These are phyloP conservation scores for Hypoxylon sp. DNA, from an alignment of 2,329 filamentous ascomycete species.

Conservation along the genomic window DNA sequence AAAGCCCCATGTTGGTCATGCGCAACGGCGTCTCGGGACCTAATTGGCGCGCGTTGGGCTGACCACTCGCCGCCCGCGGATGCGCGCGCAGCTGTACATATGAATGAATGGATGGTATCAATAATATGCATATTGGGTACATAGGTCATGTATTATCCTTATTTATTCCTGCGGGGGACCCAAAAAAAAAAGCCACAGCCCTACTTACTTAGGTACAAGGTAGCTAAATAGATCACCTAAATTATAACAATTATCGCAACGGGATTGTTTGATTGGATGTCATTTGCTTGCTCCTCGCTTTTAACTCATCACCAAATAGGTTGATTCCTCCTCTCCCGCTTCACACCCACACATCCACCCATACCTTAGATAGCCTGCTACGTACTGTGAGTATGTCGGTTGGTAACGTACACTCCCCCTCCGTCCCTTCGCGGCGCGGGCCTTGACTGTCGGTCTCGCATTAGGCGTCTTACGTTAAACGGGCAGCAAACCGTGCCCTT, in stretches of 20 bases:
- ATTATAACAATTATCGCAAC: conserved; percentile 7
- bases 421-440: conserved; percentile 28
- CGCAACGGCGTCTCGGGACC: conserved; percentile 26
- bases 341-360: neutral
- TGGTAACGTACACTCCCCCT: no score
- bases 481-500: conserved; percentile 38
- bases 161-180: conserved; percentile 30
- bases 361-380: neutral
- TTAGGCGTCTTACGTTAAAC: conserved; percentile 45
- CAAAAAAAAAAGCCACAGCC: conserved; percentile 15
- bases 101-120: neutral
- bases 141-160: conserved; percentile 2
- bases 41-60: conserved; percentile 41
- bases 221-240: neutral
- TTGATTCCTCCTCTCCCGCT: neutral
- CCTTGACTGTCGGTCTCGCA: conserved; percentile 31
- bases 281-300: conserved; percentile 1
- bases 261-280: conserved; percentile 11
- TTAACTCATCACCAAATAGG: neutral
- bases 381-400: no score
- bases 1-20: conserved; percentile 42
- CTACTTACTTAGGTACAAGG: neutral
- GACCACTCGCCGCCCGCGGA: conserved; percentile 27
- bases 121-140: no score
- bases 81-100: conserved; percentile 3